Evolutionary conservation across 345 rosid species (phyloP).

Genomic region (Sonneratia caseolaris): DNA sequence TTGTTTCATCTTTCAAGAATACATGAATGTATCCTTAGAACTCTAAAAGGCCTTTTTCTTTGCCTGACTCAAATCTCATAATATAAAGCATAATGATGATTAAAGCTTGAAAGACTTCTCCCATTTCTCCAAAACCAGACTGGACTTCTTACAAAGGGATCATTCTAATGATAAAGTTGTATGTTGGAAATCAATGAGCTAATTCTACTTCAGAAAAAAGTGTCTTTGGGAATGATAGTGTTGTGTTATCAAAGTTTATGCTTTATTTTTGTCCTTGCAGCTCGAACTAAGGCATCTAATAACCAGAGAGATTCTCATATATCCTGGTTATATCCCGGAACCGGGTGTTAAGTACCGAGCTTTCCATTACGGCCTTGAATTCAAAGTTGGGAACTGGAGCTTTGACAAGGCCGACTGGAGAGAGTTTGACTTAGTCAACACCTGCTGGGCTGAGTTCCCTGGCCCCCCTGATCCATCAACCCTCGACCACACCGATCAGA

Average conservation of each 20-base stretch:
- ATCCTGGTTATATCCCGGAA: constrained; percentile 90
- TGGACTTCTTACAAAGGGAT: too few relatives aligned
- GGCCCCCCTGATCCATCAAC: constrained; percentile 67
- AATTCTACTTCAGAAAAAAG: background rate
- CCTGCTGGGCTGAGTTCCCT: constrained; percentile 87
- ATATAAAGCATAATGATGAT: background rate
- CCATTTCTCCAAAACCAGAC: background rate
- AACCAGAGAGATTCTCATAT: constrained; percentile 62
- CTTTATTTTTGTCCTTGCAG: constrained; percentile 33
- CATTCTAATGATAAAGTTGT: too few relatives aligned
- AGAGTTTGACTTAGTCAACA: constrained; percentile 58
- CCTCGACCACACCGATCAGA: constrained; percentile 39
- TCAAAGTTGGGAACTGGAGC: constrained; percentile 90
- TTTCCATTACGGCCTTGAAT: constrained; percentile 92
- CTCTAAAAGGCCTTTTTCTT: too few relatives aligned
- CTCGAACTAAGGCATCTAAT: constrained; percentile 65
- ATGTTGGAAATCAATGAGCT: background rate
- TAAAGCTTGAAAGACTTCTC: background rate
- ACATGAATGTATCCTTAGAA: background rate
- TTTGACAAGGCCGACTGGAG: constrained; percentile 96
- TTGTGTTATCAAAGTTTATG: background rate
- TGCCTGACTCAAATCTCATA: background rate
- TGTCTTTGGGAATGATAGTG: background rate
- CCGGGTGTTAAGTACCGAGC: constrained; percentile 65
- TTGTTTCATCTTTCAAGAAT: background rate